Base-by-base conservation (phyloP, 176 grass and related monocot species). In the Carex cristatella region DNA sequence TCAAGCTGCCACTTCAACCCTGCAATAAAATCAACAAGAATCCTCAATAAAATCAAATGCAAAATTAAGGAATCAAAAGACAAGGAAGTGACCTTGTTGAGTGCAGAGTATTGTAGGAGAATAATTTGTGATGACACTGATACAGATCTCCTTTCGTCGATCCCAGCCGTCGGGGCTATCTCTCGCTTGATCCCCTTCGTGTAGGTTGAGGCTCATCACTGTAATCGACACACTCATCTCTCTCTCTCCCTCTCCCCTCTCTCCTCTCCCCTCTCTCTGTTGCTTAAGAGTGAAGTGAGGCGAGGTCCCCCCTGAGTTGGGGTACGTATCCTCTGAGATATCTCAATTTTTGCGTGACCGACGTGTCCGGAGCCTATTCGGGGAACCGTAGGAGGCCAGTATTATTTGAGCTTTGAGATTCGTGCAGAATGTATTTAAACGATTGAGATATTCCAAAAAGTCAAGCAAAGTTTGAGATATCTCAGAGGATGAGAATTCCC, bases 111-210 rank as follows among this genome's bases (percentile, higher is more conserved):
- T 92, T 70, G 93, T 89, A 16, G 93, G 96, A 44, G 91, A 98
- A 79, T 98, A 98, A 84, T 86, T 95, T 61, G 93, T 93, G 86
- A 98, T 94, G 73, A 98, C 93, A 81, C 96, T 98, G 83, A 98
- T 68, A 66, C 96, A 98, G 82, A 98, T 91, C 82, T 98, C 96
- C 79, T 84, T 85, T 51, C 96, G 91, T 88, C 91, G 92, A 81
- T 98, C 91, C 96, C 96, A 98, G 78, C 69, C 90, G 86, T 92
- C 91, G 40, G 93, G 90, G 85, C 93, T 92, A 55, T 98, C 93
- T 65, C 83, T 88, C 16, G 86, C 87, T 44, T 92, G 93, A 44
- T 94, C 91, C 30, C 96, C 96, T 80, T 98, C 96, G 23, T 87
- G 88, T 66, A 98, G 85, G 85, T 98, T 98, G 59, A 98, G 87